phyloP scores from a whole-genome alignment of 2,329 filamentous ascomycete species.

The Fusarium nodosum region DNA sequence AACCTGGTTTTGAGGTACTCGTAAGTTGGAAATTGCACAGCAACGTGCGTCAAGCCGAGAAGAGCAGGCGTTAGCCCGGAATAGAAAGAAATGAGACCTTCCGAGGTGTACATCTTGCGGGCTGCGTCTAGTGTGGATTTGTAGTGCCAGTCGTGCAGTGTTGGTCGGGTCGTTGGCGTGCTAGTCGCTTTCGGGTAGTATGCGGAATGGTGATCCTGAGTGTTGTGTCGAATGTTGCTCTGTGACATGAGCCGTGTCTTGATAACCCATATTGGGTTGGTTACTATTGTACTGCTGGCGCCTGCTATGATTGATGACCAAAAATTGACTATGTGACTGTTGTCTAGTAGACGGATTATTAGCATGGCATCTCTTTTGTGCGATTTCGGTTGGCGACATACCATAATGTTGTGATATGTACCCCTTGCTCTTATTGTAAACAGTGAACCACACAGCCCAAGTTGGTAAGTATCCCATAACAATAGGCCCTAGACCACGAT shows the following conservation, averaged over 20 bases:
- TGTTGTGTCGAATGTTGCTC: slow-evolving; percentile 63
- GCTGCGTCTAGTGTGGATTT: slow-evolving; percentile 90
- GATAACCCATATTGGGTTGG: slow-evolving; percentile 99
- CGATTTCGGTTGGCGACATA: slow-evolving; percentile 53
- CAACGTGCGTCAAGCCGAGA: slow-evolving; percentile 92
- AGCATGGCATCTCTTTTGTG: slow-evolving; percentile 16
- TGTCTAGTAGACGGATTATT: slow-evolving; percentile 64
- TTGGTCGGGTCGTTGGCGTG: slow-evolving; percentile 68
- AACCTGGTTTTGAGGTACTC: slow-evolving; percentile 93
- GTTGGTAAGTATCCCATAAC: slow-evolving; percentile 95
- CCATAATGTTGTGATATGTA: slow-evolving; percentile 76
- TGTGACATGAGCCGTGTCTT: slow-evolving; percentile 99
- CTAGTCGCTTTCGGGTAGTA: slow-evolving; percentile 62
- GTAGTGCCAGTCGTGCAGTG: slow-evolving; percentile 89
- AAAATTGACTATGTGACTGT: slow-evolving; percentile 82
- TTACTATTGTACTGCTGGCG: slow-evolving; percentile 91
- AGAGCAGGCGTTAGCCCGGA: slow-evolving; percentile 93
- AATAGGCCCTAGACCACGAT: slow-evolving; percentile 93
- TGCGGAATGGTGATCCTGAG: slow-evolving; percentile 60
- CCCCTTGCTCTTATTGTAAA: slow-evolving; percentile 91
- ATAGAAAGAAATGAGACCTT: slow-evolving; percentile 93
- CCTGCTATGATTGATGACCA: slow-evolving; percentile 93
- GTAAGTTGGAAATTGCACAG: slow-evolving; percentile 96
- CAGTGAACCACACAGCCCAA: slow-evolving; percentile 97
- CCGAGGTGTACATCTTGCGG: slow-evolving; percentile 92